phyloP scores from a whole-genome alignment of 1,139 yeast genomes.

The Yamadazyma pseudoaaseri region DNA sequence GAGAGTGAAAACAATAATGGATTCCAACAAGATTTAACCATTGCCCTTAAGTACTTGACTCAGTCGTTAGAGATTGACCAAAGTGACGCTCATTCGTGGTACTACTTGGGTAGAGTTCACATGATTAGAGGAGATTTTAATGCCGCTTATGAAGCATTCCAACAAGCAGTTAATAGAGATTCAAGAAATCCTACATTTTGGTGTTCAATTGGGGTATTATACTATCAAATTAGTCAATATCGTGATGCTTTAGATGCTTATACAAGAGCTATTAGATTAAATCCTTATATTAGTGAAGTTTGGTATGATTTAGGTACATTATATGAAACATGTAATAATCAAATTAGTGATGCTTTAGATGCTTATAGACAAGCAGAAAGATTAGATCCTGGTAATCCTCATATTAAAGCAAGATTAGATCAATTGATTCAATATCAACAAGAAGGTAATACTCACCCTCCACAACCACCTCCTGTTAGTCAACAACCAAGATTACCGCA shows the following conservation, averaged over 20 bases:
- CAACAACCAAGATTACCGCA: conserved; percentile 60
- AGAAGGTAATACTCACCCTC: conserved; percentile 66
- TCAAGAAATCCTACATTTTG: conserved; percentile 96
- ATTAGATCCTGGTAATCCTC: conserved; percentile 91
- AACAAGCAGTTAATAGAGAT: conserved; percentile 96
- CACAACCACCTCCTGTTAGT: conserved; percentile 66
- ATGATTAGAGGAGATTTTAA: conserved; percentile 95
- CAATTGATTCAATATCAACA: conserved; percentile 76
- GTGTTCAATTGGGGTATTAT: conserved; percentile 97
- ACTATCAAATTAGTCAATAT: conserved; percentile 93
- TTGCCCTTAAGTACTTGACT: conserved; percentile 77
- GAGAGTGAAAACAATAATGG: conserved; percentile 28
- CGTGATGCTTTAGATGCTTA: conserved; percentile 97
- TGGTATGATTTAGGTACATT: conserved; percentile 98
- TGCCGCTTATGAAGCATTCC: conserved; percentile 97
- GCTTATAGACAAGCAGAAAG: conserved; percentile 96
- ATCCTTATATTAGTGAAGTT: conserved; percentile 94
- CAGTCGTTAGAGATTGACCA: conserved; percentile 88
- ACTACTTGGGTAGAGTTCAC: conserved; percentile 91
- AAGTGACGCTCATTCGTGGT: conserved; percentile 96
- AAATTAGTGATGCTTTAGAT: conserved; percentile 89
- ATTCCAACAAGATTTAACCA: conserved; percentile 69
- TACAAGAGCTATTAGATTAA: conserved; percentile 90
- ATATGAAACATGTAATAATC: conserved; percentile 96
- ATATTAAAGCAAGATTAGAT: conserved; percentile 87